Evolutionary conservation across 225 moss, liverwort and hornwort species (phyloP).

Genomic region (Bryoerythrophyllum caledonicum): DNA sequence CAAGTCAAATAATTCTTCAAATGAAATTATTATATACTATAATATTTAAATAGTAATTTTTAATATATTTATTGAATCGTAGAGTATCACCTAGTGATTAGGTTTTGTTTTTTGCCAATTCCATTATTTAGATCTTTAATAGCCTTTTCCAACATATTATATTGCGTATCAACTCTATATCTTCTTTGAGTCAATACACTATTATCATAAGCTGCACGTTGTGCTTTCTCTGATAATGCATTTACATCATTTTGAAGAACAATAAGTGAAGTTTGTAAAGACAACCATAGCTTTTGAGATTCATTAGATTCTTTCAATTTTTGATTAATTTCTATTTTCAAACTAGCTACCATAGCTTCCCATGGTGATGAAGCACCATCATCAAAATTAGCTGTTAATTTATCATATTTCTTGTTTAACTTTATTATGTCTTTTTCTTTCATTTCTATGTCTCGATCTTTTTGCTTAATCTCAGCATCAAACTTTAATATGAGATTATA

Average conservation of each 20-base stretch:
- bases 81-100: constrained; percentile 55
- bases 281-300: constrained; percentile 75
- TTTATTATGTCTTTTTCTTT: constrained; percentile 76
- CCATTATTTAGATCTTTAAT: constrained; percentile 58
- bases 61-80: not conserved
- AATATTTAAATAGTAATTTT: not conserved
- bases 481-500: constrained; percentile 64
- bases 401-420: constrained; percentile 65
- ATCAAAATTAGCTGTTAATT: constrained; percentile 45
- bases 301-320: constrained; percentile 70
- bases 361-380: constrained; percentile 58
- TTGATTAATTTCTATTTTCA: constrained; percentile 58
- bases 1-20: not conserved
- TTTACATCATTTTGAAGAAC: constrained; percentile 67
- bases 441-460: constrained; percentile 63
- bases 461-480: constrained; percentile 64
- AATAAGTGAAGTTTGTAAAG: constrained; percentile 69
- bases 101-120: constrained; percentile 55
- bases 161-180: constrained; percentile 59
- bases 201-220: constrained; percentile 53
- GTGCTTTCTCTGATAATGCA: constrained; percentile 53
- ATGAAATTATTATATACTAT: not conserved
- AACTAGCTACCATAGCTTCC: constrained; percentile 73
- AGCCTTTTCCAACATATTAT: constrained; percentile 36
- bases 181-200: constrained; percentile 59